These are phyloP conservation scores for Diaporthe citri DNA, from an alignment of 2,329 filamentous ascomycete genomes.

Conservation along the genomic window DNA sequence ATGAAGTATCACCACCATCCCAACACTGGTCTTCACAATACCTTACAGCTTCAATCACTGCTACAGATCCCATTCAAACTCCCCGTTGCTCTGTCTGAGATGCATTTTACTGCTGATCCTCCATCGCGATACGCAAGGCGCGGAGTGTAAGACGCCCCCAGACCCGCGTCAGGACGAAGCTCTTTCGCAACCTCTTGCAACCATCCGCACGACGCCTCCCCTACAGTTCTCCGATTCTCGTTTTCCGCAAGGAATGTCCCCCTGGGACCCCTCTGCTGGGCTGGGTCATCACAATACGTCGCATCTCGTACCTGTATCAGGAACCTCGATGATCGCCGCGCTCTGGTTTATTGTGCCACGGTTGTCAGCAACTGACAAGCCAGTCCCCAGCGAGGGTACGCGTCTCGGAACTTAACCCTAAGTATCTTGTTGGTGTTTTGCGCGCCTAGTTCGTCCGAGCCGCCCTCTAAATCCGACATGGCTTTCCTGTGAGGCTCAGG, in stretches of 20 bases:
- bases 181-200: slow-evolving; percentile 59
- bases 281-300: slow-evolving; percentile 62
- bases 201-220: slow-evolving; percentile 79
- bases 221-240: slow-evolving; percentile 81
- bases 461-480: slow-evolving; percentile 71
- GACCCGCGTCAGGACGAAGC: slow-evolving; percentile 49
- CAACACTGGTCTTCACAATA: slow-evolving; percentile 44
- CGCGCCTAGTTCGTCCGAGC: slow-evolving; percentile 75
- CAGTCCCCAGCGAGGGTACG: slow-evolving; percentile 68
- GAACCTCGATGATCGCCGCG: slow-evolving; percentile 64
- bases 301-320: slow-evolving; percentile 73
- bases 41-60: slow-evolving; percentile 43
- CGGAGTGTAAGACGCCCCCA: slow-evolving; percentile 37
- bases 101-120: slow-evolving; percentile 43
- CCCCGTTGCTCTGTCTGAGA: slow-evolving; percentile 48
- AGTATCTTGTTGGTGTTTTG: slow-evolving; percentile 81
- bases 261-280: slow-evolving; percentile 56
- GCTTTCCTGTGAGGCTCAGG: slow-evolving; percentile 48
- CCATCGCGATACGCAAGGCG: slow-evolving; percentile 51
- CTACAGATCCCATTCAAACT: slow-evolving; percentile 38
- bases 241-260: slow-evolving; percentile 78
- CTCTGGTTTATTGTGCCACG: slow-evolving; percentile 55
- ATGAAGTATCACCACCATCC: slow-evolving; percentile 16
- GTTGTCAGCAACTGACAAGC: slow-evolving; percentile 56
- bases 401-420: slow-evolving; percentile 98